Percentiles rank a stretch among this genome's conserved stretches.
Conservation (phyloP, 78 protist genomes). For the Monosiga brevicollis region DNA sequence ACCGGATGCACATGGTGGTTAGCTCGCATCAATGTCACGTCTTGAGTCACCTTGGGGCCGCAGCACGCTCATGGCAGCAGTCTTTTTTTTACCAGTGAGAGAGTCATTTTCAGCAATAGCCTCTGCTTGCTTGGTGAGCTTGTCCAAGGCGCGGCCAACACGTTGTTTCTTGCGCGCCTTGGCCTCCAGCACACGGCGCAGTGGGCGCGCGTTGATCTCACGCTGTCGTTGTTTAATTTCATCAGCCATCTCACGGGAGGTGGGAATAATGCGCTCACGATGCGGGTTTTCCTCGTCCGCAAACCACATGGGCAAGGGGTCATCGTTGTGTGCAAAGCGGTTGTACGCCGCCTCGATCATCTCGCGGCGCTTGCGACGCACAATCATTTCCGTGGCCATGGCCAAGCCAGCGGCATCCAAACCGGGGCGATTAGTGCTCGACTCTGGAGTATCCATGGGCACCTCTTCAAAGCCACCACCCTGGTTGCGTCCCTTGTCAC, state of each 20-base stretch:
- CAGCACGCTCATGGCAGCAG: too few species aligned
- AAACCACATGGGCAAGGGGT: constrained; percentile 68
- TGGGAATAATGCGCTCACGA: constrained; percentile 32
- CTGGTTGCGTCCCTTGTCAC: too few species aligned
- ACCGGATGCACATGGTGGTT: neutral
- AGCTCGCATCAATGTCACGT: neutral
- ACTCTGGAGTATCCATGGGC: neutral
- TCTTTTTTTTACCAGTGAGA: neutral
- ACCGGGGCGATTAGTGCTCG: neutral
- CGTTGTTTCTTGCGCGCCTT: constrained; percentile 51
- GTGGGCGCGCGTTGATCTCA: constrained; percentile 56
- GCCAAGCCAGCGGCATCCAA: constrained; percentile 3
- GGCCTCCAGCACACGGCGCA: constrained; percentile 82
- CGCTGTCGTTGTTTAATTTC: constrained; percentile 5
- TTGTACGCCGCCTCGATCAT: constrained; percentile 61
- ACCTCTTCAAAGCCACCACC: constrained; percentile 26
- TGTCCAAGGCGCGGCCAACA: neutral
- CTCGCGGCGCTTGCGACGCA: neutral
- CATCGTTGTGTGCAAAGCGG: constrained; percentile 43
- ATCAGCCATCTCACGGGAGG: constrained; percentile 48
- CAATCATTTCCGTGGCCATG: neutral
- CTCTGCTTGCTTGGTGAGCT: neutral
- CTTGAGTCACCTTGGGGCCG: neutral
- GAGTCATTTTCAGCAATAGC: neutral
- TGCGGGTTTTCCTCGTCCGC: constrained; percentile 50